Evolutionary conservation across 805 yeast genomes (phyloP).

Genomic region (Candida alai): DNA sequence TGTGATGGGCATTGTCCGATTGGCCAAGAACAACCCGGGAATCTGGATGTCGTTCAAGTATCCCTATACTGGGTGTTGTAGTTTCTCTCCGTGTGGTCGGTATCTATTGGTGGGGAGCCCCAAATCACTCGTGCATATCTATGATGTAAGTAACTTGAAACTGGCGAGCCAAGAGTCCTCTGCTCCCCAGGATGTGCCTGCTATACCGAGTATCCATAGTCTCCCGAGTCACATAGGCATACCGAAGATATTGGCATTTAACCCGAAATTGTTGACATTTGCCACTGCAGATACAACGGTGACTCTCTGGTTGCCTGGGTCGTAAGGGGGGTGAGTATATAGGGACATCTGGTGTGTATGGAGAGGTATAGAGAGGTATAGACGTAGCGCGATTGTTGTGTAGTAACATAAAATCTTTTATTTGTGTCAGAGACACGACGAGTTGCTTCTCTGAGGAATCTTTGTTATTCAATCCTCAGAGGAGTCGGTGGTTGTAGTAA

Average conservation of each 20-base stretch:
- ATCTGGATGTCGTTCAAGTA: slow-evolving; percentile 28
- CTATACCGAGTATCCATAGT: slow-evolving; percentile 13
- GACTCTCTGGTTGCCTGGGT: slow-evolving; percentile 33
- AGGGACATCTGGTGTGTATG: too few relatives aligned
- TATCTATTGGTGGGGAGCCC: slow-evolving; percentile 32
- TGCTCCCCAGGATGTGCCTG: slow-evolving; percentile 16
- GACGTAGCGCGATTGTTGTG: too few relatives aligned
- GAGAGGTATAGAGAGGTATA: too few relatives aligned
- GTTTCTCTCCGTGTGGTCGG: slow-evolving; percentile 41
- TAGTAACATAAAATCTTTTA: too few relatives aligned
- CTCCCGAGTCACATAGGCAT: slow-evolving; percentile 21
- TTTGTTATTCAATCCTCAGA: too few relatives aligned
- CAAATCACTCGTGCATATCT: slow-evolving; percentile 21
- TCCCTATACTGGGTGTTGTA: slow-evolving; percentile 28
- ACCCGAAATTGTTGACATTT: slow-evolving; percentile 56
- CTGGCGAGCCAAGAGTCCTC: too few relatives aligned
- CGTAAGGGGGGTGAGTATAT: neutral
- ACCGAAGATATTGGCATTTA: slow-evolving; percentile 52
- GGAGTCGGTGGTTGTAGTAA: too few relatives aligned
- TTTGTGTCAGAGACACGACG: too few relatives aligned
- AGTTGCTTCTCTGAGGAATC: too few relatives aligned
- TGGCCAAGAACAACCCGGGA: slow-evolving; percentile 7
- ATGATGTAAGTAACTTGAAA: slow-evolving; percentile 25
- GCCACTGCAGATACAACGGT: slow-evolving; percentile 59
- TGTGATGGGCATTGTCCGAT: slow-evolving; percentile 28